Conservation (phyloP, 2,329 filamentous ascomycete species). For the Clathrospora elynae region DNA sequence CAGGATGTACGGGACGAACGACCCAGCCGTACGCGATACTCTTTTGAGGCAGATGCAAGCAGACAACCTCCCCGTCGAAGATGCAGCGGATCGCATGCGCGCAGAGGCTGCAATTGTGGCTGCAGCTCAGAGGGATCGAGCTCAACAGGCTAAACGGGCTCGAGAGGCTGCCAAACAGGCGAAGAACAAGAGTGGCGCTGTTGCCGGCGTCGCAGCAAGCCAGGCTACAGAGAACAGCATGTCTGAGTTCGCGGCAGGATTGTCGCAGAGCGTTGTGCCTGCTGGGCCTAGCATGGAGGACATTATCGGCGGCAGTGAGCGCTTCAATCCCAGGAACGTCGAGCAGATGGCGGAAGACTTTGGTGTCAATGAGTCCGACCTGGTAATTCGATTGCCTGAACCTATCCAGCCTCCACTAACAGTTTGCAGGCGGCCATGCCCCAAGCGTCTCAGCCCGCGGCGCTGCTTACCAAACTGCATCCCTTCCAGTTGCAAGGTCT, state of each 20-base stretch:
- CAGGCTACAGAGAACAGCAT: slow-evolving; percentile 26
- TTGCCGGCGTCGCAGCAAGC: slow-evolving; percentile 36
- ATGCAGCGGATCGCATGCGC: slow-evolving; percentile 53
- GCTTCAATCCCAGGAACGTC: slow-evolving; percentile 69
- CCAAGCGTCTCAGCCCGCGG: slow-evolving; percentile 69
- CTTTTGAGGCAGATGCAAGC: slow-evolving; percentile 67
- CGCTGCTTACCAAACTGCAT: slow-evolving; percentile 69
- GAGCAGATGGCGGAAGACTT: slow-evolving; percentile 71
- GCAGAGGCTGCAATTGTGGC: slow-evolving; percentile 60
- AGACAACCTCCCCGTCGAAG: slow-evolving; percentile 63
- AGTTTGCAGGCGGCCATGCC: slow-evolving; percentile 65
- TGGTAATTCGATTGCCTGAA: slow-evolving; percentile 47
- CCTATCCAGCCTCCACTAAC: slow-evolving; percentile 14
- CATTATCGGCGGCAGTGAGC: slow-evolving; percentile 68
- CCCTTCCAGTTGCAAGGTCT: slow-evolving; percentile 80
- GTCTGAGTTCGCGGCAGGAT: slow-evolving; percentile 33
- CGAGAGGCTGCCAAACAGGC: slow-evolving; percentile 41
- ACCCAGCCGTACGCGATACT: slow-evolving; percentile 56
- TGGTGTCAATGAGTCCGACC: slow-evolving; percentile 70
- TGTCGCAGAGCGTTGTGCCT: slow-evolving; percentile 35
- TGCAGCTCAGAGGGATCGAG: slow-evolving; percentile 61
- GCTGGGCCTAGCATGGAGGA: slow-evolving; percentile 62
- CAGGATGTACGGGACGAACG: slow-evolving; percentile 69
- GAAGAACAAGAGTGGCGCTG: slow-evolving; percentile 43
- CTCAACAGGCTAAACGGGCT: slow-evolving; percentile 52